phyloP scores from a whole-genome alignment of 176 grass and related monocot species.

The Bolboschoenus planiculmis region DNA sequence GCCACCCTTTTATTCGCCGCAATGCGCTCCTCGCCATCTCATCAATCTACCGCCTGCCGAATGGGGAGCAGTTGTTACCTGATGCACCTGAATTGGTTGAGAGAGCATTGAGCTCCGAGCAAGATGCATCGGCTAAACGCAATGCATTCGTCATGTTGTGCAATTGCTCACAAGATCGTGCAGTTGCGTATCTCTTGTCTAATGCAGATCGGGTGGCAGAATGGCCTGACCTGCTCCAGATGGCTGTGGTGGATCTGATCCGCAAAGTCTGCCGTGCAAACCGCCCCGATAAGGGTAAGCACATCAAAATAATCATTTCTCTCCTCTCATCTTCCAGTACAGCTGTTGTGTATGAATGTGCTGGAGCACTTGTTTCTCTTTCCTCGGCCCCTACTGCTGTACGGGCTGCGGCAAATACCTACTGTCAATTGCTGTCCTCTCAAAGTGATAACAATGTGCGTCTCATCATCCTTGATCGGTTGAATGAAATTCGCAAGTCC shows the following conservation, averaged over 20 bases:
- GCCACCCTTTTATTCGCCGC: conserved; percentile 67
- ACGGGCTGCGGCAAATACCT: conserved; percentile 51
- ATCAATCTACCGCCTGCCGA: conserved; percentile 53
- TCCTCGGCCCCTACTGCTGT: conserved; percentile 61
- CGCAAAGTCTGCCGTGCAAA: conserved; percentile 60
- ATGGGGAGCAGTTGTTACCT: conserved; percentile 60
- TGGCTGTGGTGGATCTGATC: conserved; percentile 59
- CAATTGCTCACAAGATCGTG: conserved; percentile 41
- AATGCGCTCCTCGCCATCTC: conserved; percentile 54
- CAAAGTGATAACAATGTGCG: conserved; percentile 82
- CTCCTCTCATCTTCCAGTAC: conserved; percentile 35
- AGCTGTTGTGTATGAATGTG: conserved; percentile 52
- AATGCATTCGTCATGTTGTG: conserved; percentile 73
- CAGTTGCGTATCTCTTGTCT: conserved; percentile 40
- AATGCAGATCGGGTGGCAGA: conserved; percentile 44
- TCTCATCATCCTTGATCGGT: conserved; percentile 55
- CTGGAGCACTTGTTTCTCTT: conserved; percentile 43
- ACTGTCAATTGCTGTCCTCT: conserved; percentile 51
- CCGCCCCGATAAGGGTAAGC: conserved; percentile 54
- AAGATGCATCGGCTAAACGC: conserved; percentile 48
- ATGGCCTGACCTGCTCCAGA: conserved; percentile 67
- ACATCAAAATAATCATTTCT: conserved; percentile 56
- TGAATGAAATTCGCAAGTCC: conserved; percentile 37
- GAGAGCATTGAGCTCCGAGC: conserved; percentile 43
- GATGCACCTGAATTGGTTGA: conserved; percentile 56